A percentile compares a stretch with the other conserved stretches of the same genome.
These are phyloP conservation scores for Lepidium didymum DNA, from an alignment of 345 rosid species.

Conservation along the genomic window DNA sequence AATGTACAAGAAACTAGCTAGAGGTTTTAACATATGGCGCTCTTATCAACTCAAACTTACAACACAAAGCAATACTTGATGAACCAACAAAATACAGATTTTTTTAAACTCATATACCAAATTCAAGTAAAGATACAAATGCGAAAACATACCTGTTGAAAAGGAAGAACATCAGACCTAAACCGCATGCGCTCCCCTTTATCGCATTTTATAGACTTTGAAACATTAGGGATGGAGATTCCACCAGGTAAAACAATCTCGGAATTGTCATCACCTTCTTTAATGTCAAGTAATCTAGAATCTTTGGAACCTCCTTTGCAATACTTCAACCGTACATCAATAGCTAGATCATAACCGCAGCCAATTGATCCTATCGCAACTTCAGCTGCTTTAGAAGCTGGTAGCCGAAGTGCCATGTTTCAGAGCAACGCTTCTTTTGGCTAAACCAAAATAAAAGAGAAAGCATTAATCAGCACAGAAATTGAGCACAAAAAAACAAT, in stretches of 20 bases:
- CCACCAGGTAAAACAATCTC: conserved; percentile 86
- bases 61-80: not conserved
- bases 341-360: conserved; percentile 73
- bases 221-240: conserved; percentile 58
- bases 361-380: conserved; percentile 84
- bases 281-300: conserved; percentile 62
- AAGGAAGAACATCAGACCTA: conserved; percentile 77
- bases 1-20: not conserved
- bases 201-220: conserved; percentile 85
- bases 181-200: conserved; percentile 89
- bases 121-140: not conserved
- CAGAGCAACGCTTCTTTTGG: conserved; percentile 26
- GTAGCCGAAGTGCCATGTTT: conserved; percentile 65
- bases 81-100: not conserved
- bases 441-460: not conserved
- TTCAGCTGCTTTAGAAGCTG: conserved; percentile 79
- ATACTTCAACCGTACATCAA: conserved; percentile 67
- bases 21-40: not conserved
- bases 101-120: not conserved
- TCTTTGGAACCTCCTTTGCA: conserved; percentile 59
- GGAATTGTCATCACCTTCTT: conserved; percentile 40
- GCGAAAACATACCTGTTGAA: conserved; percentile 57
- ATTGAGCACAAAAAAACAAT: conserved; percentile 18
- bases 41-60: not conserved
- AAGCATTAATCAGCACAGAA: not conserved